Percentiles rank a stretch among this genome's conserved stretches.
Conservation (phyloP, 73 alveolate genomes). For the Durusdinium trenchii region DNA sequence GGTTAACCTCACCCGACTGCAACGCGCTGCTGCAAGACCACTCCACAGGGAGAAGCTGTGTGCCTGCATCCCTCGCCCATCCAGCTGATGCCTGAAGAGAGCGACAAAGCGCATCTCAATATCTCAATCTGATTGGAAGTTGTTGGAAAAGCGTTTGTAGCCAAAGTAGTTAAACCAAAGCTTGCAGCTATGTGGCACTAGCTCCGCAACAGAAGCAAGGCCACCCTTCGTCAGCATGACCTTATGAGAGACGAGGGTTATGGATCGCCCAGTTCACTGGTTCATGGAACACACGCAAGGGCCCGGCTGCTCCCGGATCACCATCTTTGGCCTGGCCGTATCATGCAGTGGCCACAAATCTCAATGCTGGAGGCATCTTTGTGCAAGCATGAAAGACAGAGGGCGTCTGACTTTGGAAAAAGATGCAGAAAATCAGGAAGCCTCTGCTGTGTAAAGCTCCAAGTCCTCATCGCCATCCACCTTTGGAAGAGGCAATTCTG, state of each 20-base stretch:
- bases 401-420: background rate
- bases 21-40: background rate
- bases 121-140: background rate
- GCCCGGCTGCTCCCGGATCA: slow-evolving; percentile 1
- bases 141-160: background rate
- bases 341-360: background rate
- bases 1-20: slow-evolving; percentile 9
- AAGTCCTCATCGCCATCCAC: slow-evolving; percentile 10
- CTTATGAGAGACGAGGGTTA: background rate
- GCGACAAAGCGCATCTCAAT: background rate
- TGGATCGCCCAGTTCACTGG: background rate
- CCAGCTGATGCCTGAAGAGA: background rate
- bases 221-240: slow-evolving; percentile 61
- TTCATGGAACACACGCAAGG: background rate
- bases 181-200: slow-evolving; percentile 14
- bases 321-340: slow-evolving; percentile 18
- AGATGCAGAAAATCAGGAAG: background rate
- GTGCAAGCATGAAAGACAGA: background rate
- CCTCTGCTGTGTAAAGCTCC: slow-evolving; percentile 31
- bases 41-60: no score
- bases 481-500: background rate
- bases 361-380: background rate
- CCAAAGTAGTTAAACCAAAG: background rate
- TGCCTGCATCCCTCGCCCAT: background rate
- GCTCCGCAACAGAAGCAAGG: slow-evolving; percentile 39